Base-by-base conservation (phyloP, 1,284 basidiomycete species). In the Boletellus deceptivus region DNA sequence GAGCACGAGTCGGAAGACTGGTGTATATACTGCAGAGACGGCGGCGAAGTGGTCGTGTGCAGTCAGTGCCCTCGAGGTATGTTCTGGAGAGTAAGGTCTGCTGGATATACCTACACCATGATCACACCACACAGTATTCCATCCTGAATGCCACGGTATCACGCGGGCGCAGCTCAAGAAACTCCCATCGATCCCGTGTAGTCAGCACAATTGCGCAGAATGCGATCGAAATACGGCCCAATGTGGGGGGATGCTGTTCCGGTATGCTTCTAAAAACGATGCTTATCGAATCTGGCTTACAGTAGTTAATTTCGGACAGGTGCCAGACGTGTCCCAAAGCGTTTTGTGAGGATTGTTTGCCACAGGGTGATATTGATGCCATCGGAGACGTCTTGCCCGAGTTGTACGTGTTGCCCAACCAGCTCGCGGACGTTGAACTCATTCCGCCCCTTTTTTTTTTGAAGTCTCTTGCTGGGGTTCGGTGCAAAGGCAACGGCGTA, bases 301-400 rank as follows among this genome's bases (percentile, higher is more conserved):
- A n/a, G n/a, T n/a, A 22, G 53, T 34, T 43, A 6, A n/a, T 20
- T 38, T 14, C 25, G 33, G 18, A 44, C 43, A 82, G 80, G 52
- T 83, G 82, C 52, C 78, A 77, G 48, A 83, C 80, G 1, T 83
- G 82, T 58, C 74, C 77, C 14, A 67, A 74, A 49, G 77, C 83
- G 2, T 80, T 75, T 53, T 84, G 82, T 62, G 80, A 83, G 52
- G 82, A 84, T 56, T 84, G 82, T 59, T 54, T 84, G 33, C 74
- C 77, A 3, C 57, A 64, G 7, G 76, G 73, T 11, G 74, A 78
- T 6, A 68, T 80, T 31, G 73, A 75, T 24, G 70, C 75, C 11
- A 63, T 84, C 31, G 82, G 82, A 3, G 79, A 81, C 5, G 63
- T 65, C 4, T 56, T 84, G 13, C 82, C 82, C 9, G 80, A 83